Evolutionary conservation across 371 early-diverging fungal species (phyloP), one percentile per base, ranked within the genome.

Genomic region (Mortierella sp.): DNA sequence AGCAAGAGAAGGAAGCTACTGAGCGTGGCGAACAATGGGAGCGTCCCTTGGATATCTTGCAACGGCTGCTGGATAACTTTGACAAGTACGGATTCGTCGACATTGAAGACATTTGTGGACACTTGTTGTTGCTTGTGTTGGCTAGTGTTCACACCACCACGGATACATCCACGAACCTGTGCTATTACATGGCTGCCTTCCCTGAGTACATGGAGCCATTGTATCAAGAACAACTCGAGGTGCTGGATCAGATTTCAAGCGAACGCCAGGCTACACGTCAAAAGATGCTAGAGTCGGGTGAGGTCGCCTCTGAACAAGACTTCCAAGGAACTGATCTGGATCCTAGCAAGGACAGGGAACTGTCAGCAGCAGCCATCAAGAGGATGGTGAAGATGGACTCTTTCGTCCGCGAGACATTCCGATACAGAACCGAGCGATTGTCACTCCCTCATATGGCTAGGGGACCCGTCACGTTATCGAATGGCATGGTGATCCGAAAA

Each of bases 351-450:
- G 34, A 34, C 34, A 4, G 34, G 4, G 34, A 34, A 4, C 10
- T 34, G 34, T 34, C 80, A 0, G 65, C 76, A 9, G 66, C 53
- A 12, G 55, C 79, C 1, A 28, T 78, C 49, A 82, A 81, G 52
- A 60, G 63, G 10, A 53, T 87, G 65, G 76, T 68, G 6, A 67
- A 83, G 14, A 68, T 87, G 27, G 87, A 87, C 27, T 85, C 86
- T 10, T 82, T 81, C 41, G 67, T 83, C 1, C 83, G 84, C 22
- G 87, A 87, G 57, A 16, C 63, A 0, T 54, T 83, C 45, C 63
- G 87, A 22, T 63, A 45, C 28, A 50, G 79, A 13, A 63, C 49
- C 3, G 51, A 57, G 7, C 54, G 57, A 1, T n/a, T 82, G 28
- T 52, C 46, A 0, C 56, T 79, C 22, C 24, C 62, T 3, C 87